These are phyloP conservation scores for Tetracladium setigerum DNA, from an alignment of 495 filamentous ascomycete species.

Conservation along the genomic window DNA sequence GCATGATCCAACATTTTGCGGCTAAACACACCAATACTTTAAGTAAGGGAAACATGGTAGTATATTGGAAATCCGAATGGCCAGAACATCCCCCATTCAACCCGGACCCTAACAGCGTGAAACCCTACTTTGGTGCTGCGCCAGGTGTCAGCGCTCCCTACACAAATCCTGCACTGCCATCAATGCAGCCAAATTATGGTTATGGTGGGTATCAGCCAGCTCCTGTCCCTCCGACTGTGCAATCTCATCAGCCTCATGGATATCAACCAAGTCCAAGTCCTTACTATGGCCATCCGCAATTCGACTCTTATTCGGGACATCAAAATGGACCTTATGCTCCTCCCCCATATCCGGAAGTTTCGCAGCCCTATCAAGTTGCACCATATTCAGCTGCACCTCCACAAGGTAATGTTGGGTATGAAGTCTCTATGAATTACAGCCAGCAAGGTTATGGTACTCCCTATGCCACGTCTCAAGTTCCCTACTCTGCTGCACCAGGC, in stretches of 20 bases:
- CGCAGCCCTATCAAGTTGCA: slow-evolving; percentile 12
- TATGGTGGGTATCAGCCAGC: slow-evolving; percentile 31
- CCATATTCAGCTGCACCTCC: slow-evolving; percentile 15
- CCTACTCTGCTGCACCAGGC: slow-evolving; percentile 20
- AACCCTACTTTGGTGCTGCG: slow-evolving; percentile 14
- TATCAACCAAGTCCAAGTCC: slow-evolving; percentile 33
- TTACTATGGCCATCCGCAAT: slow-evolving; percentile 30
- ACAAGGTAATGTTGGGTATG: slow-evolving; percentile 6
- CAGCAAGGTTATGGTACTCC: slow-evolving; percentile 25
- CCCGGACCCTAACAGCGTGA: slow-evolving; percentile 35
- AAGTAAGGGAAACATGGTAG: slow-evolving; percentile 58
- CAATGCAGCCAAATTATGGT: slow-evolving; percentile 13
- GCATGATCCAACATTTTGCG: slow-evolving; percentile 71
- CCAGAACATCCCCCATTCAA: slow-evolving; percentile 64
- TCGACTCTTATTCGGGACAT: slow-evolving; percentile 28
- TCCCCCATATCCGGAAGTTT: slow-evolving; percentile 19
- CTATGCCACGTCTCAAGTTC: slow-evolving; percentile 19
- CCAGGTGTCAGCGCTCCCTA: slow-evolving; percentile 14
- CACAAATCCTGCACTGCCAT: slow-evolving; percentile 6
- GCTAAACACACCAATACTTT: slow-evolving; percentile 67
- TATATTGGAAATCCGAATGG: slow-evolving; percentile 76
- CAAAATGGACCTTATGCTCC: slow-evolving; percentile 29
- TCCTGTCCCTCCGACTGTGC: slow-evolving; percentile 6
- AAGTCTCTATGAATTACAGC: slow-evolving; percentile 17
- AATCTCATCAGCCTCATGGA: slow-evolving; percentile 15